These are phyloP conservation scores for Periconia digitata DNA, from an alignment of 2,329 filamentous ascomycete genomes.

Conservation along the genomic window DNA sequence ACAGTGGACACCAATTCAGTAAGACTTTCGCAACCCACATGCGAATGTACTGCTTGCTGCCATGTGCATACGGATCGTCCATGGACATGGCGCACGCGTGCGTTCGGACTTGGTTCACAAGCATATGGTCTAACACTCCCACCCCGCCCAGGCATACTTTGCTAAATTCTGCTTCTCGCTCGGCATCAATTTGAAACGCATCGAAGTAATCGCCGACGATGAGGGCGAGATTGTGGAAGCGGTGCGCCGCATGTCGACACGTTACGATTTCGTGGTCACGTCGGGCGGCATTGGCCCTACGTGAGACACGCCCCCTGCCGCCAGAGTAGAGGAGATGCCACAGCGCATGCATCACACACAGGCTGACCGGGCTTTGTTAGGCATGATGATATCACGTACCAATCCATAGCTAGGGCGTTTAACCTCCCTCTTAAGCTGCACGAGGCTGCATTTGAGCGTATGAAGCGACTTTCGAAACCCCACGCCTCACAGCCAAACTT, in stretches of 20 bases:
- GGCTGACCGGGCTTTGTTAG: conserved; percentile 49
- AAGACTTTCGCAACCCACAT: conserved; percentile 8
- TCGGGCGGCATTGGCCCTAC: conserved; percentile 95
- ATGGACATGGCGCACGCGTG: too few relatives aligned
- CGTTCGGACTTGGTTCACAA: too few relatives aligned
- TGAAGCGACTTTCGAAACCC: conserved; percentile 78
- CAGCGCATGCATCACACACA: conserved; percentile 8
- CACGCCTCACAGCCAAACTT: conserved; percentile 74
- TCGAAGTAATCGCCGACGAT: conserved; percentile 94
- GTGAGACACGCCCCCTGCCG: conserved; percentile 55
- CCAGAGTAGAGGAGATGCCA: too few relatives aligned
- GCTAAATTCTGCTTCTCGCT: conserved; percentile 68
- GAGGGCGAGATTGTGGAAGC: conserved; percentile 89
- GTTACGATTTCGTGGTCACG: conserved; percentile 93
- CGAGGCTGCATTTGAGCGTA: conserved; percentile 73
- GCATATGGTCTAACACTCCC: too few relatives aligned
- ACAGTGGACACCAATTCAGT: conserved; percentile 67
- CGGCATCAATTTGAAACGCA: conserved; percentile 71
- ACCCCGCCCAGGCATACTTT: conserved; percentile 53
- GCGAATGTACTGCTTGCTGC: neutral
- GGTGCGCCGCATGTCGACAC: conserved; percentile 79
- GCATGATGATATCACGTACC: conserved; percentile 97
- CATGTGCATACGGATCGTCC: too few relatives aligned
- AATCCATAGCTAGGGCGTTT: conserved; percentile 91
- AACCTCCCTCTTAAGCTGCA: conserved; percentile 74